Base-by-base conservation (phyloP, 495 filamentous ascomycete species). In the Talaromyces nanjingensis region DNA sequence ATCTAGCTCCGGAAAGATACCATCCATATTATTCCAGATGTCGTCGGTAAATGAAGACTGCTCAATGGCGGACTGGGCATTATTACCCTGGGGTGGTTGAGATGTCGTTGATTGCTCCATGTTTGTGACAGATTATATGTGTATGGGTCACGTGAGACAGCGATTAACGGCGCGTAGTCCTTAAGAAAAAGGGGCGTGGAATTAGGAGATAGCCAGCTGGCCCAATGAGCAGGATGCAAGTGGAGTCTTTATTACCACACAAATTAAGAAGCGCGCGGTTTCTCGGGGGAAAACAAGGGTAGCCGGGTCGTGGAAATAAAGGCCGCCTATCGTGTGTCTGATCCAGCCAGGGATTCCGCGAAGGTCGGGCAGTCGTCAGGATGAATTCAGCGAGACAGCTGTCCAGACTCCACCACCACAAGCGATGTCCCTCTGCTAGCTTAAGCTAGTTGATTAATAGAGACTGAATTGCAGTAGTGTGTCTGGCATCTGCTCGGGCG, bases 1-100 rank as follows among this genome's bases (percentile, higher is more conserved):
- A 62, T 71, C 71, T n/a, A 67, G 57, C 53, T 58, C 68, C 8
- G 69, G 39, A 65, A 74, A 79, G 31, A 76, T 62, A n/a, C 72
- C 42, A 57, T 79, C 76, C 52, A 80, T 68, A 11, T 52, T 71
- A 62, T 69, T 71, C 78, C 78, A 80, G 61, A 75, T 78, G 25
- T 75, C 78, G 1, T 72, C 60, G 24, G 71, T 67, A 12, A 75
- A 62, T 24, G 70, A 64, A 16, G 61, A 65, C 37, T 73, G 67
- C 18, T 70, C 65, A 55, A 72, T 69, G 55, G 70, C 60, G n/a
- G 67, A 65, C 37, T 72, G 60, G 67, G 69, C 71, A 78, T 69
- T 24, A 72, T 58, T 60, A 64, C 72, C 73, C 59, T 74, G 73
- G 52, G 71, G 65, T 34, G 74, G 68, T 25, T 25, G 16, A 12